A percentile compares a stretch with the other conserved stretches of the same genome.
Conservation (phyloP, 495 filamentous ascomycete species). For the Aspergillus campestris region DNA sequence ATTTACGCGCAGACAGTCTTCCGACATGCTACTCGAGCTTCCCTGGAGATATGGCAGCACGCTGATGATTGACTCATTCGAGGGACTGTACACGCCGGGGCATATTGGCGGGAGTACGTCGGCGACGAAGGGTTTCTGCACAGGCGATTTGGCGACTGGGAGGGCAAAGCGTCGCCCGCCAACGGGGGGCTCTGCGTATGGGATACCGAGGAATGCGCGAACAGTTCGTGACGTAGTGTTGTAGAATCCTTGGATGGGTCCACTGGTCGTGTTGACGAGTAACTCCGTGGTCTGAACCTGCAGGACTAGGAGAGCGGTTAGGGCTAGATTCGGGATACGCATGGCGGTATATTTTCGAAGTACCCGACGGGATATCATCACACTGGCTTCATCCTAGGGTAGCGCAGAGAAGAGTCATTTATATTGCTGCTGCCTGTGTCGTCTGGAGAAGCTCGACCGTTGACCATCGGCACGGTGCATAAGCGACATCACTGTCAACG, state of each 20-base stretch:
- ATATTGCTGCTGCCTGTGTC: too few species aligned
- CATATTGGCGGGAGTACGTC: slow-evolving; percentile 6
- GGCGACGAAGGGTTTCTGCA: slow-evolving; percentile 1
- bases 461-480: too few species aligned
- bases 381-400: too few species aligned
- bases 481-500: too few species aligned
- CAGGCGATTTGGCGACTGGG: slow-evolving; percentile 5
- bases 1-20: slow-evolving; percentile 49
- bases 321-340: too few species aligned
- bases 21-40: slow-evolving; percentile 15
- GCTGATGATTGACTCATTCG: slow-evolving; percentile 7
- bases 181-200: slow-evolving; percentile 23
- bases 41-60: slow-evolving; percentile 5
- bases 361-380: too few species aligned
- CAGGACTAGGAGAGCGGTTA: too few species aligned
- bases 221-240: slow-evolving; percentile 22
- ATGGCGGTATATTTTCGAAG: too few species aligned
- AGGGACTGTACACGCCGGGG: slow-evolving; percentile 5
- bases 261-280: slow-evolving; percentile 23
- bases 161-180: slow-evolving; percentile 13
- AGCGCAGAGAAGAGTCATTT: too few species aligned
- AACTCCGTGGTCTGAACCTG: slow-evolving; percentile 1
- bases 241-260: slow-evolving; percentile 27
- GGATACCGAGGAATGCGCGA: slow-evolving; percentile 28
- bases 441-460: too few species aligned